These are phyloP conservation scores for Herpetomonas tarakana DNA, from an alignment of 208 protist species.

Conservation along the genomic window DNA sequence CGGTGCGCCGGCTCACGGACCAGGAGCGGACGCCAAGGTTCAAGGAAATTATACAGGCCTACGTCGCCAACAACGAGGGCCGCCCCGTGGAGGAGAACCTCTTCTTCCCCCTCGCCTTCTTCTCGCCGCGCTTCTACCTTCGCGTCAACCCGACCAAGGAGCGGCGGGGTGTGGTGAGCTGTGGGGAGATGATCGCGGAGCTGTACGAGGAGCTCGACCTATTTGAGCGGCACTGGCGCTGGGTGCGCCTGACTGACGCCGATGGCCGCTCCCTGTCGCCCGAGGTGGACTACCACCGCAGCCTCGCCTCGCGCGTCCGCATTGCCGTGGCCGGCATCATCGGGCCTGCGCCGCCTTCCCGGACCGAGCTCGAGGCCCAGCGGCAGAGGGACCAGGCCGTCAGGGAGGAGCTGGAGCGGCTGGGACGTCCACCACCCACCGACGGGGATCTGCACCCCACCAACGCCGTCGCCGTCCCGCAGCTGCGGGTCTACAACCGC, in stretches of 20 bases:
- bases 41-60: constrained; percentile 20
- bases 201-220: constrained; percentile 69
- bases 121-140: constrained; percentile 40
- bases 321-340: not conserved
- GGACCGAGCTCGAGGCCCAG: not conserved
- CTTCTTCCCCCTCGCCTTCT: constrained; percentile 40
- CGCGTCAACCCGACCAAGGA: constrained; percentile 18
- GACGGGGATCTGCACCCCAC: not conserved
- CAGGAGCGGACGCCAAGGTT: not conserved
- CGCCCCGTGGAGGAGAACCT: constrained; percentile 34
- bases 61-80: constrained; percentile 22
- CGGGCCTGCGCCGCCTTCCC: too few relatives aligned
- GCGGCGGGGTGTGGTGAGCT: constrained; percentile 17
- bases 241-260: constrained; percentile 22
- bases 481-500: not conserved
- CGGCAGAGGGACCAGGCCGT: not conserved
- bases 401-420: not conserved
- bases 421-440: not conserved
- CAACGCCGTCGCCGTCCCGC: not conserved
- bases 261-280: not conserved
- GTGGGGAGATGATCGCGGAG: constrained; percentile 59
- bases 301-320: not conserved
- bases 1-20: constrained; percentile 49
- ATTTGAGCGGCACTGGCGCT: constrained; percentile 36
- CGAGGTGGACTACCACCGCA: not conserved